A percentile compares a stretch with the other conserved stretches of the same genome.
These are phyloP conservation scores for Nepenthes gracilis DNA, from an alignment of 148 eudicot genomes.

Conservation along the genomic window DNA sequence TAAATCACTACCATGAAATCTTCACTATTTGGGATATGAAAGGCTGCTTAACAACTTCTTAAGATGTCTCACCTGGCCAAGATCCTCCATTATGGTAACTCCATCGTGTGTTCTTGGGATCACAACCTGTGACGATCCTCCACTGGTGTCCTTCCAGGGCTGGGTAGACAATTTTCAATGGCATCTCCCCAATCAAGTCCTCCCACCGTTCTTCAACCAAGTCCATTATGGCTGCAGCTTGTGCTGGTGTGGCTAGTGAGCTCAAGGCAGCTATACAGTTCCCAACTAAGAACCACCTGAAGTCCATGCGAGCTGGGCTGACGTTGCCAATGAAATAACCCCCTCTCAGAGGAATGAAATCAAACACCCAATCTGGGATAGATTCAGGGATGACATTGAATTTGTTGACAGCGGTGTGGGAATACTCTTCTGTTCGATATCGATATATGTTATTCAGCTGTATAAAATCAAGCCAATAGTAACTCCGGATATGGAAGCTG, in stretches of 20 bases:
- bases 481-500: constrained; percentile 42
- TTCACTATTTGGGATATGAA: background rate
- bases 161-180: constrained; percentile 50
- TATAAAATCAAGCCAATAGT: constrained; percentile 56
- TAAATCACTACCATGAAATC: too few relatives aligned
- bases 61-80: constrained; percentile 42
- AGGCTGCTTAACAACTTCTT: background rate
- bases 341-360: constrained; percentile 43
- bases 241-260: too few relatives aligned
- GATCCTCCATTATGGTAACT: constrained; percentile 84
- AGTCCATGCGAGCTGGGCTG: constrained; percentile 67
- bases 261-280: too few relatives aligned
- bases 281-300: constrained; percentile 38
- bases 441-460: constrained; percentile 60
- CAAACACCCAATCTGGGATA: constrained; percentile 51
- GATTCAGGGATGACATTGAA: constrained; percentile 5
- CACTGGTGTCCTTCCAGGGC: constrained; percentile 56
- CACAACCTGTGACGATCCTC: constrained; percentile 39
- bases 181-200: constrained; percentile 71
- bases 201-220: constrained; percentile 42
- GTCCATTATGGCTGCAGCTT: constrained; percentile 17
- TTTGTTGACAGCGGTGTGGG: constrained; percentile 12
- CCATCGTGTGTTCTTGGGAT: constrained; percentile 29
- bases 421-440: constrained; percentile 45
- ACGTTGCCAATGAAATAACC: constrained; percentile 58